Evolutionary conservation across 768 basidiomycete genomes (phyloP), one percentile per base, ranked within the genome.

Genomic region (Amanita pseudoporphyria): DNA sequence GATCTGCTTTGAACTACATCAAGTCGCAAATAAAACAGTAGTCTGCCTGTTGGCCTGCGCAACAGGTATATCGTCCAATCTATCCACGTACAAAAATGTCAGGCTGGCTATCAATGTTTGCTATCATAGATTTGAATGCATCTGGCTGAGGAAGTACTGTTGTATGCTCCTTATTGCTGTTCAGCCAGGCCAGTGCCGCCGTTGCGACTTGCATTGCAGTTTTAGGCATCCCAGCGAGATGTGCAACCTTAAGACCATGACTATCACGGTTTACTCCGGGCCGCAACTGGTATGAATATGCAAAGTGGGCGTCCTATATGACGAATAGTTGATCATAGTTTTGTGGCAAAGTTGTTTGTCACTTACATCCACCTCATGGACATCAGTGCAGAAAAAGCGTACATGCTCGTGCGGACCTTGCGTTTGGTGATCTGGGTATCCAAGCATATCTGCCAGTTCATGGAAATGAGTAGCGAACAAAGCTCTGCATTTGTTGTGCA

Each of bases 391-490:
- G 71, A 82, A 94, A 67, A 95, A 97, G 3, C 76, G 76, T 19
- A 95, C 78, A 6, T 74, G 76, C 5, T 64, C 54, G 66, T 86
- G 87, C 9, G 71, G 56, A 10, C 73, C 77, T 47, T 62, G 55
- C 6, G 73, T 74, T 42, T 54, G 62, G 45, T 70, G 64, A 19
- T 73, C 62, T 26, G 67, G 63, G 57, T 81, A 80, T 0, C 84
- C 81, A 16, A 98, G 70, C 77, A 97, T 81, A 52, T 87, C 81
- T 1, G 87, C 82, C 18, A 98, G 67, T 61, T 97, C 93, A 62
- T 98, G 94, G 60, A 96, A 97, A 66, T 99, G 95, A n/a, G 95
- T 99, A 6, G 95, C 95, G 60, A 98, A 99, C 26, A 99, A 70
- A n/a, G 89, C 76, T 14, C 92, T 79, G 60, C 87, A 90, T 45